phyloP scores from a whole-genome alignment of 148 eudicot genomes.

The Fallopia convolvulus region DNA sequence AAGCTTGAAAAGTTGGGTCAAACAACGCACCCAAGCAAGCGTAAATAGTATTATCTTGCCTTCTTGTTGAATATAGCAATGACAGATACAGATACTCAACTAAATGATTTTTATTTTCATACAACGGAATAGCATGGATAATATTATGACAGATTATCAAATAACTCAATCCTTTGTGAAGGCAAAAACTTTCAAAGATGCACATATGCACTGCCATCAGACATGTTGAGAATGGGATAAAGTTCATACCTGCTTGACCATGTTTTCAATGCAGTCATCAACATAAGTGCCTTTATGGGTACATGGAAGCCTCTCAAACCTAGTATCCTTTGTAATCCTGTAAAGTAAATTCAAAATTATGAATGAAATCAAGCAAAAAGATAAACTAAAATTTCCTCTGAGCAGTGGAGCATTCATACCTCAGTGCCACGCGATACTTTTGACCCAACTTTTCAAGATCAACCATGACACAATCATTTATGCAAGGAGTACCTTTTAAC shows the following conservation, averaged over 20 bases:
- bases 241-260: constrained; percentile 75
- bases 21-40: too few species aligned
- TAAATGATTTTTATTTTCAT: neutral
- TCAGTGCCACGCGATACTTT: constrained; percentile 88
- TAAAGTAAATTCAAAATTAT: neutral
- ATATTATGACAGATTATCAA: constrained; percentile 8
- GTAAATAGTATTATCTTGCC: too few species aligned
- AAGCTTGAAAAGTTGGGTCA: too few species aligned
- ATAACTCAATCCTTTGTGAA: neutral
- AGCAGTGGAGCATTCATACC: constrained; percentile 29
- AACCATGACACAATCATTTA: constrained; percentile 97
- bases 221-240: neutral
- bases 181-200: neutral
- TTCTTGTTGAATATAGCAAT: neutral
- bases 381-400: neutral
- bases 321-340: constrained; percentile 96
- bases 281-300: constrained; percentile 96
- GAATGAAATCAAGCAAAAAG: neutral
- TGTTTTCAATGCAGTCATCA: constrained; percentile 89
- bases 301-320: constrained; percentile 93
- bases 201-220: neutral
- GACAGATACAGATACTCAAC: neutral
- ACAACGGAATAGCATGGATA: neutral
- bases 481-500: constrained; percentile 83
- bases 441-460: constrained; percentile 96